phyloP scores from a whole-genome alignment of 2,329 filamentous ascomycete species.

The Arthrinium puccinioides region DNA sequence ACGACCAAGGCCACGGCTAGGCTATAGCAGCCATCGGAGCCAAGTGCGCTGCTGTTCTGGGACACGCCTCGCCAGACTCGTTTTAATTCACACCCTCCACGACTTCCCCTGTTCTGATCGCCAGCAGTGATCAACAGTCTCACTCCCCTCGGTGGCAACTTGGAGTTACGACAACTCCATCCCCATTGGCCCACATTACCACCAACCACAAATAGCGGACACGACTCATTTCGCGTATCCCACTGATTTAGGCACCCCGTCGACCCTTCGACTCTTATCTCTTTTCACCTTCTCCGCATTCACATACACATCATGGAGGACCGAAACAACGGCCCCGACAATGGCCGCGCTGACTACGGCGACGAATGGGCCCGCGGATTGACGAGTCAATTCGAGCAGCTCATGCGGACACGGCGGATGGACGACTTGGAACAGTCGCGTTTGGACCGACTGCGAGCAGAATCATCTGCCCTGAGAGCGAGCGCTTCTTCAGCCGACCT shows the following conservation, averaged over 20 bases:
- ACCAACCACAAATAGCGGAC: not conserved
- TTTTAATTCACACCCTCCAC: too few species aligned
- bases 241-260: not conserved
- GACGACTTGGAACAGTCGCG: constrained; percentile 66
- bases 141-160: too few species aligned
- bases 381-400: constrained; percentile 75
- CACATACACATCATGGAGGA: constrained; percentile 15
- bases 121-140: too few species aligned
- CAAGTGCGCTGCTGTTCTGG: too few species aligned
- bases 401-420: constrained; percentile 80
- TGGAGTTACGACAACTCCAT: too few species aligned
- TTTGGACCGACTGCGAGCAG: constrained; percentile 48
- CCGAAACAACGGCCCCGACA: constrained; percentile 12
- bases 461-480: constrained; percentile 49
- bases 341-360: constrained; percentile 40
- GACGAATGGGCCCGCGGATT: constrained; percentile 74
- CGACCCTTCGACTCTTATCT: not conserved
- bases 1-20: too few species aligned
- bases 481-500: constrained; percentile 42
- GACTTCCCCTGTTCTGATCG: too few species aligned
- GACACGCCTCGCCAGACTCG: too few species aligned
- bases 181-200: too few species aligned
- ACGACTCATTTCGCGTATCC: not conserved
- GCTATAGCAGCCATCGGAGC: too few species aligned
- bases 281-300: not conserved